Evolutionary conservation across 2,329 filamentous ascomycete species (phyloP).

Genomic region (Verruconis gallopava): DNA sequence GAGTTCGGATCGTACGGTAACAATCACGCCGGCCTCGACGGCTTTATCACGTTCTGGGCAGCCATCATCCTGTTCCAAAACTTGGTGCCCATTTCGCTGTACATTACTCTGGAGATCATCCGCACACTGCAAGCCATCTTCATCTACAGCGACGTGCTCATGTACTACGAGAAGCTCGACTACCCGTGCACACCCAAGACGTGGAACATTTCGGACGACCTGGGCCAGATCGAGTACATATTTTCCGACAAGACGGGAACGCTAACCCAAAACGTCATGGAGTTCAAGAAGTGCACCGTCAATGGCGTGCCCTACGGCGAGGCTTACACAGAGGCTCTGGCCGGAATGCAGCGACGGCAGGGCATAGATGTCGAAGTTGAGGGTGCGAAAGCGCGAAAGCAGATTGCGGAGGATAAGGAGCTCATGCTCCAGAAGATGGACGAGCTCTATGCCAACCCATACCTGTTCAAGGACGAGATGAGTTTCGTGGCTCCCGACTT

Average conservation of each 20-base stretch:
- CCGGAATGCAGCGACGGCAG: constrained; percentile 85
- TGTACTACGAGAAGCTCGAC: constrained; percentile 94
- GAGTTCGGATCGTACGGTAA: constrained; percentile 72
- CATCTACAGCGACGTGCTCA: constrained; percentile 89
- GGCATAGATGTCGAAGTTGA: constrained; percentile 80
- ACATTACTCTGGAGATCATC: constrained; percentile 94
- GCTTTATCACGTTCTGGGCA: constrained; percentile 95
- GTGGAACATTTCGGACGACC: constrained; percentile 97
- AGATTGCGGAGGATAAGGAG: constrained; percentile 67
- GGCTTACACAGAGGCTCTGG: constrained; percentile 92
- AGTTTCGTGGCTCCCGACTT: constrained; percentile 91
- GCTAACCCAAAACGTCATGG: constrained; percentile 88
- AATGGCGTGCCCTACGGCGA: constrained; percentile 96
- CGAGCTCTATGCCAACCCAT: constrained; percentile 75
- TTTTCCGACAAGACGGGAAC: constrained; percentile 94
- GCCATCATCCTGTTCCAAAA: constrained; percentile 94
- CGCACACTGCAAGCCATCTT: constrained; percentile 88
- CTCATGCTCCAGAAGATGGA: constrained; percentile 62
- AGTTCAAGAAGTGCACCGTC: constrained; percentile 97
- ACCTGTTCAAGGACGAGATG: constrained; percentile 74
- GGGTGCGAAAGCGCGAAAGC: constrained; percentile 53
- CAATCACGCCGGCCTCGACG: constrained; percentile 59
- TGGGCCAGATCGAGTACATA: constrained; percentile 97
- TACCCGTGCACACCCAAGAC: constrained; percentile 94
- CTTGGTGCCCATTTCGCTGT: constrained; percentile 94